Conservation (phyloP, 164 flowering plant species). For the Magnolia kwangsiensis region DNA sequence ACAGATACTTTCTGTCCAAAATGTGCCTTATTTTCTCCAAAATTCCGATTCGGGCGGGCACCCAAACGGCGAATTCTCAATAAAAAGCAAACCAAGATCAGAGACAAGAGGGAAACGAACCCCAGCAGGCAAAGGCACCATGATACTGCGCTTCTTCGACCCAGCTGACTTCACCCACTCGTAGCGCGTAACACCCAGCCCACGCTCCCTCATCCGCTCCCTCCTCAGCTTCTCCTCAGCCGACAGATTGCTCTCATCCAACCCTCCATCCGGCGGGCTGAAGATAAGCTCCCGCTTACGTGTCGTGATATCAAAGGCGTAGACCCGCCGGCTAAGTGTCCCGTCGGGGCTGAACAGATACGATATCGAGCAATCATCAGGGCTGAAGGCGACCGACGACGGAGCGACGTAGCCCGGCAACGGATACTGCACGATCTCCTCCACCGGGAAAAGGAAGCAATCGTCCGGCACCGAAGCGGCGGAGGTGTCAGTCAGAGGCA, state of each 20-base stretch:
- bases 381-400: slow-evolving; percentile 58
- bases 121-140: slow-evolving; percentile 96
- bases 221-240: slow-evolving; percentile 89
- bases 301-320: slow-evolving; percentile 50
- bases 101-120: slow-evolving; percentile 37
- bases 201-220: slow-evolving; percentile 83
- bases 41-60: neutral
- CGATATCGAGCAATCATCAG: slow-evolving; percentile 63
- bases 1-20: neutral
- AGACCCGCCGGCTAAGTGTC: slow-evolving; percentile 63
- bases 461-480: slow-evolving; percentile 35
- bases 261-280: slow-evolving; percentile 88
- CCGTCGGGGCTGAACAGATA: slow-evolving; percentile 77
- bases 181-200: slow-evolving; percentile 91
- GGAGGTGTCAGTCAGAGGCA: slow-evolving; percentile 53
- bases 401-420: slow-evolving; percentile 80
- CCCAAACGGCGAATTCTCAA: neutral
- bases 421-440: slow-evolving; percentile 79
- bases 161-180: slow-evolving; percentile 71
- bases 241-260: slow-evolving; percentile 79
- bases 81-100: neutral
- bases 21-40: neutral
- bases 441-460: slow-evolving; percentile 49
- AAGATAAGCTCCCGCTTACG: slow-evolving; percentile 58
- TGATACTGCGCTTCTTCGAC: slow-evolving; percentile 47